Evolutionary conservation across 208 protist species (phyloP).

Genomic region (Tetramitus jugosus): DNA sequence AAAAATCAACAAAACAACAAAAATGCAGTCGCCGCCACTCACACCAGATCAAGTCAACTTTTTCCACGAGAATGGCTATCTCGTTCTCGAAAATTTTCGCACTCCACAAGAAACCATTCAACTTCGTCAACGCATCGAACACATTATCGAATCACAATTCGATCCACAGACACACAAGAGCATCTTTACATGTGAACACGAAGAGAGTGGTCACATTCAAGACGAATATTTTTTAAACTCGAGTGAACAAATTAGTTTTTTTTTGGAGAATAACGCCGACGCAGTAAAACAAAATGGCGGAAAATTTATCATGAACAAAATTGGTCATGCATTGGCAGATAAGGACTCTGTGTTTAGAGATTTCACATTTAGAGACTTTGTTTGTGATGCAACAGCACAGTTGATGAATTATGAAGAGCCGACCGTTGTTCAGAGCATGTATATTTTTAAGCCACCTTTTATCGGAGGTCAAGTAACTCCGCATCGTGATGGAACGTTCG

Average conservation of each 20-base stretch:
- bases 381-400: neutral
- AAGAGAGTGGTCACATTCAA: neutral
- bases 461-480: slow-evolving; percentile 49
- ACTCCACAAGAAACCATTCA: neutral
- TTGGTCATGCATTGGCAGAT: slow-evolving; percentile 17
- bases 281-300: neutral
- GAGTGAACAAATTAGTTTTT: slow-evolving; percentile 1
- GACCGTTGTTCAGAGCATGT: slow-evolving; percentile 55
- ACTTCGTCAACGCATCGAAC: neutral
- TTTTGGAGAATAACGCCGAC: slow-evolving; percentile 8
- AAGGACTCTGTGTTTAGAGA: slow-evolving; percentile 12
- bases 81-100: neutral
- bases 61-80: slow-evolving; percentile 9
- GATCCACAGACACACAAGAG: neutral
- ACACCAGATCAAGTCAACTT: slow-evolving; percentile 12
- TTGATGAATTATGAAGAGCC: slow-evolving; percentile 31
- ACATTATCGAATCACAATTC: neutral
- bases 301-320: slow-evolving; percentile 1
- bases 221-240: slow-evolving; percentile 11
- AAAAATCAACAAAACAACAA: no score
- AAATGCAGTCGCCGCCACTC: no score
- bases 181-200: neutral
- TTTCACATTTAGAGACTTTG: neutral
- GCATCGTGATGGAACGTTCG: slow-evolving; percentile 64
- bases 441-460: slow-evolving; percentile 59